Evolutionary conservation across 2,329 filamentous ascomycete species (phyloP), one percentile per base, ranked within the genome.

Genomic region (Graphilbum ipis-grandicollis): DNA sequence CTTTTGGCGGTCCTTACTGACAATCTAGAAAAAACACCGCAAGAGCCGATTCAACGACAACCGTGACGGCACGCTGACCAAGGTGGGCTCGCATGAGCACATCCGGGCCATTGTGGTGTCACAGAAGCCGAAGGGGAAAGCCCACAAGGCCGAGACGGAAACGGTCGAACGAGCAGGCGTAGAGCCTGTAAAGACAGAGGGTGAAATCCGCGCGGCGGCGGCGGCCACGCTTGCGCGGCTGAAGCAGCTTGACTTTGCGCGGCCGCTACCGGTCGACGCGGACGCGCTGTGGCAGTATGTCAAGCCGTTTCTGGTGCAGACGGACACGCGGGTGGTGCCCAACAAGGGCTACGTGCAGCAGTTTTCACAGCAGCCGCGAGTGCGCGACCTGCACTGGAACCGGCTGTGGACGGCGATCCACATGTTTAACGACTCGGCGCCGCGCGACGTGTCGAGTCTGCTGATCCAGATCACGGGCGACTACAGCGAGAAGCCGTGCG

Each of bases 391-490:
- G 4, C 39, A 44, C 23, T 54, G 49, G 50, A 55, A 56, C 22
- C 23, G 35, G 15, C 2, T 28, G 2, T 45, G 51, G 44, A 39
- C 44, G 9, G 25, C 13, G 14, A 33, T 37, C 0, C 35, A 46
- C 31, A 42, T 46, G 0, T 53, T 39, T 14, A 28, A 13, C 6
- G 52, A 55, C 35, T 34, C 37, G 7, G 37, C 44, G 8, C 37
- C 47, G 10, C 41, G 47, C 22, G 52, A 55, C 32, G 34, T 54
- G 5, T 47, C 51, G 9, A 46, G 48, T 14, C 26, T 54, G 5
- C 39, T 55, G 7, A 40, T 56, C 8, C 51, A 55, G 22, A n/a
- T 52, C 2, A 56, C 50, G 2, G 54, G 53, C 13, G 47, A 54
- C 3, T 38, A 38, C 14, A 48, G 48, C 3, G 35, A 41, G 0